phyloP scores from a whole-genome alignment of 768 basidiomycete species.

The Tulasnella sp. region DNA sequence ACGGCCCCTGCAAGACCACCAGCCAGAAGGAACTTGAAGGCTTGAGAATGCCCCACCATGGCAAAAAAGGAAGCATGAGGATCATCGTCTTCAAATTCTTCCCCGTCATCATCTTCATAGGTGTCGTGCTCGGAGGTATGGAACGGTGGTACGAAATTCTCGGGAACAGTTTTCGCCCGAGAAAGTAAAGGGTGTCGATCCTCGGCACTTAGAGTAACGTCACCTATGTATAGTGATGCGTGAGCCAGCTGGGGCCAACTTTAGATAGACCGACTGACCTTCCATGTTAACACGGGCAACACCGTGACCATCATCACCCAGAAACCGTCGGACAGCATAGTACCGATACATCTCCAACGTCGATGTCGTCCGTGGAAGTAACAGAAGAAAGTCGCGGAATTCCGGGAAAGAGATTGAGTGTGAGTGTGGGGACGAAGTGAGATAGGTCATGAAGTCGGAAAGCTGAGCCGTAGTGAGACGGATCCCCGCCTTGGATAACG shows the following conservation, averaged over 20 bases:
- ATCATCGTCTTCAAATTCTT: constrained; percentile 56
- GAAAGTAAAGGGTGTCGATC: constrained; percentile 51
- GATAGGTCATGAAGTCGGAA: constrained; percentile 72
- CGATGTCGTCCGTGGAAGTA: constrained; percentile 77
- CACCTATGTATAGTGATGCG: constrained; percentile 48
- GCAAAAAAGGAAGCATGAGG: constrained; percentile 33
- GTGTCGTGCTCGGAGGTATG: constrained; percentile 35
- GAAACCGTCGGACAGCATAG: constrained; percentile 64
- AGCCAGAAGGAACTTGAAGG: constrained; percentile 85
- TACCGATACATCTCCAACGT: constrained; percentile 82
- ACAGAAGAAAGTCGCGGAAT: constrained; percentile 85
- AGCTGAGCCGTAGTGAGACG: constrained; percentile 64
- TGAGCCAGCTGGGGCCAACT: neutral
- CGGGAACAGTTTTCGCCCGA: constrained; percentile 8
- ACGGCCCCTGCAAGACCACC: constrained; percentile 95
- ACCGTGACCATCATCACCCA: constrained; percentile 73
- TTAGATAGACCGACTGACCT: constrained; percentile 48
- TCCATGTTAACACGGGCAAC: constrained; percentile 83
- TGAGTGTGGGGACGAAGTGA: constrained; percentile 68
- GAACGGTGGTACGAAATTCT: neutral
- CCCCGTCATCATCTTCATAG: constrained; percentile 42
- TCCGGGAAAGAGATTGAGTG: constrained; percentile 58
- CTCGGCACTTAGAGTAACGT: constrained; percentile 73
- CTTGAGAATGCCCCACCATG: constrained; percentile 63
- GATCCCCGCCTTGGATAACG: constrained; percentile 72